Conservation (phyloP, 306 rosid species). For the Vigna hirtella region DNA sequence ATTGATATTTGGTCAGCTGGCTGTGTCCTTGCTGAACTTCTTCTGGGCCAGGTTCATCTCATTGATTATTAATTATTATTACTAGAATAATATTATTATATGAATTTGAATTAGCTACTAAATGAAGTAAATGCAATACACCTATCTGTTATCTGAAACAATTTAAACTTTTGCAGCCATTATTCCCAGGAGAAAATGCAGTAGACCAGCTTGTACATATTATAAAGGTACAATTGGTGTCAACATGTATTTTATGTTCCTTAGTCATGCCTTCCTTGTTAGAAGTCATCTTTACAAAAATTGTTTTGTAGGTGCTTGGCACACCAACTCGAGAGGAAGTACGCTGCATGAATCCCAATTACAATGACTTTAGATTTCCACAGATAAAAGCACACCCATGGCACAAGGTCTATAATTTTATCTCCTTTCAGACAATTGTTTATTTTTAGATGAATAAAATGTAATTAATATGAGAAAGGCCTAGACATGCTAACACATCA, state of each 20-base stretch:
- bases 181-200: conserved; percentile 95
- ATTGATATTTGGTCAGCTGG: conserved; percentile 99
- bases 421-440: conserved; percentile 18
- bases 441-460: conserved; percentile 1
- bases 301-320: conserved; percentile 79
- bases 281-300: conserved; percentile 5
- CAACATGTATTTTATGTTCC: neutral
- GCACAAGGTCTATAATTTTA: conserved; percentile 81
- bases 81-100: neutral
- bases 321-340: conserved; percentile 99
- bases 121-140: neutral
- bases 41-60: conserved; percentile 84
- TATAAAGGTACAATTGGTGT: conserved; percentile 68
- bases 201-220: conserved; percentile 98
- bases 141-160: conserved; percentile 10
- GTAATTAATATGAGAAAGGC: neutral
- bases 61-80: conserved; percentile 1
- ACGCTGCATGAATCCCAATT: conserved; percentile 96
- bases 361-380: conserved; percentile 84
- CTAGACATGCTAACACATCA: conserved; percentile 32
- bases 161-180: conserved; percentile 62
- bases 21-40: conserved; percentile 98
- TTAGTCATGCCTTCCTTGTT: conserved; percentile 19
- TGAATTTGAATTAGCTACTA: neutral
- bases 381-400: conserved; percentile 97